Conservation (phyloP, 2,329 filamentous ascomycete genomes). For the Neocatenulostroma microsporum region DNA sequence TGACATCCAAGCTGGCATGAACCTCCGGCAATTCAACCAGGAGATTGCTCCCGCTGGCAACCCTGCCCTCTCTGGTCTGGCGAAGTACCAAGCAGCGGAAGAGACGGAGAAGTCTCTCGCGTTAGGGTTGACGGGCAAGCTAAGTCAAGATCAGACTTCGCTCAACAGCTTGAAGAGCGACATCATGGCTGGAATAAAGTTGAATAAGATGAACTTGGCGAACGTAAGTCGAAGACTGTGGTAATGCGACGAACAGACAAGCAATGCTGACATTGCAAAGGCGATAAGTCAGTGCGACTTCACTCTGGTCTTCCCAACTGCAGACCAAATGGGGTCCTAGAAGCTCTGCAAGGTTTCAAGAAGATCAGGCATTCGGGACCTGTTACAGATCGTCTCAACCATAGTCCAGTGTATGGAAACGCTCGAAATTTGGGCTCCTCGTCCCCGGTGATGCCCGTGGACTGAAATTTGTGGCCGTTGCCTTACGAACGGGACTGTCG, state of each 20-base stretch:
- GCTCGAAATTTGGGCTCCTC: too few species aligned
- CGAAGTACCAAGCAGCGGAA: slow-evolving; percentile 15
- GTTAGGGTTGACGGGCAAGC: slow-evolving; percentile 10
- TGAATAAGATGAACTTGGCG: slow-evolving; percentile 16
- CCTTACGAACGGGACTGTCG: too few species aligned
- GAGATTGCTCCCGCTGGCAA: slow-evolving; percentile 17
- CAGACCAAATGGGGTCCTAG: too few species aligned
- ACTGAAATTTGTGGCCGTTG: too few species aligned
- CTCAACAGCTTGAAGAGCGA: slow-evolving; percentile 14
- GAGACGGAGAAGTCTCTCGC: slow-evolving; percentile 14
- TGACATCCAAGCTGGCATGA: slow-evolving; percentile 13
- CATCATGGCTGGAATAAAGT: slow-evolving; percentile 15
- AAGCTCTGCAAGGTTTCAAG: too few species aligned
- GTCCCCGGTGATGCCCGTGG: too few species aligned
- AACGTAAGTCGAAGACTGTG: slow-evolving; percentile 8
- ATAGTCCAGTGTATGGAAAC: too few species aligned
- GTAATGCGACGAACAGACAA: neutral
- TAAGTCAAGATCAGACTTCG: slow-evolving; percentile 9
- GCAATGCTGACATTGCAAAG: neutral
- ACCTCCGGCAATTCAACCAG: slow-evolving; percentile 17
- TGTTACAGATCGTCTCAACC: too few species aligned
- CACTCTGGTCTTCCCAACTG: slow-evolving; percentile 14
- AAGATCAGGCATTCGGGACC: too few species aligned
- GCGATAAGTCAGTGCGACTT: slow-evolving; percentile 15
- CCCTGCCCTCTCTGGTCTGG: slow-evolving; percentile 14